A percentile compares a stretch with the other conserved stretches of the same genome.
These are phyloP conservation scores for Trypanosoma conorhini DNA, from an alignment of 208 protist species.

Conservation along the genomic window DNA sequence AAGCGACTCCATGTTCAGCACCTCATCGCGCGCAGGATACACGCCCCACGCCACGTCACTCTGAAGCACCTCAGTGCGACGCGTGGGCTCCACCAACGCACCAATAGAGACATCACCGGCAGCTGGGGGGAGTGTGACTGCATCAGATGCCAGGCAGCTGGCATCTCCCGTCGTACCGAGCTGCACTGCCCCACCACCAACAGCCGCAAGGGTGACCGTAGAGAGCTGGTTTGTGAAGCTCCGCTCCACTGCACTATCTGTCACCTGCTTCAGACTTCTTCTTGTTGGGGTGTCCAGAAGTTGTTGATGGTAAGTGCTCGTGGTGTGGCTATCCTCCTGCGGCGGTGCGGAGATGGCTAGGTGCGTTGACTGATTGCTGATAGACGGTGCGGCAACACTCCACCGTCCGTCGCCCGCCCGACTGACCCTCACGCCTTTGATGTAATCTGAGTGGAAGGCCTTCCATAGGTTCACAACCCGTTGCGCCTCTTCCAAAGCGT, in stretches of 20 bases:
- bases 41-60: slow-evolving; percentile 11
- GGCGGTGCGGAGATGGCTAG: slow-evolving; percentile 3
- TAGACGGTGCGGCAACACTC: slow-evolving; percentile 39
- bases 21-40: slow-evolving; percentile 33
- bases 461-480: slow-evolving; percentile 50
- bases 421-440: slow-evolving; percentile 33
- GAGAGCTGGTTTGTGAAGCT: slow-evolving; percentile 28
- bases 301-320: not conserved
- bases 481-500: slow-evolving; percentile 44
- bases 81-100: slow-evolving; percentile 21
- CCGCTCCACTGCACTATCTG: not conserved
- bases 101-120: slow-evolving; percentile 24
- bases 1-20: slow-evolving; percentile 60
- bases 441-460: slow-evolving; percentile 62
- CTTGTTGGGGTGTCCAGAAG: not conserved
- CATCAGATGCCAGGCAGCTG: not conserved
- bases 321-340: not conserved
- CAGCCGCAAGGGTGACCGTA: slow-evolving; percentile 5
- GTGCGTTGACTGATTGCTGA: slow-evolving; percentile 49
- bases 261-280: not conserved
- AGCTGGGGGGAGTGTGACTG: not conserved
- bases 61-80: not conserved
- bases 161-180: not conserved
- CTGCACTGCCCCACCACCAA: not conserved
- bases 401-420: slow-evolving; percentile 23